Percentiles rank a stretch among this genome's conserved stretches.
Evolutionary conservation across 768 basidiomycete species (phyloP).

Genomic region (Tulasnella sp.): DNA sequence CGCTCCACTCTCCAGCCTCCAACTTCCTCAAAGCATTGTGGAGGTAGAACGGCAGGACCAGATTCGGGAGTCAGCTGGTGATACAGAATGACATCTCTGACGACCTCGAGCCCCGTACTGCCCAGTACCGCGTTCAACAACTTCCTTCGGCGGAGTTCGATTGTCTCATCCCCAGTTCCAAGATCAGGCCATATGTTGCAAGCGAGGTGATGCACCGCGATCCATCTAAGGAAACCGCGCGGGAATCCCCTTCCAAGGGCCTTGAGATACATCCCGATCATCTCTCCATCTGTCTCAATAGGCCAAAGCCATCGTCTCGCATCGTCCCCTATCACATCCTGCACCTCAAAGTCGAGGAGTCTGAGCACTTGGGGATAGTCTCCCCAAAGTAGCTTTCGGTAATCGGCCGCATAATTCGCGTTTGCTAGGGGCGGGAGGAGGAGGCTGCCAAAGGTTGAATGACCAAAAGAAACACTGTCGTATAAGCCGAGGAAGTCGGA

Average conservation of each 20-base stretch:
- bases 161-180: neutral
- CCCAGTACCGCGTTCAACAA: slow-evolving; percentile 4
- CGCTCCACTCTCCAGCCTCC: slow-evolving; percentile 3
- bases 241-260: slow-evolving; percentile 35
- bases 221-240: slow-evolving; percentile 49
- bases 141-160: neutral
- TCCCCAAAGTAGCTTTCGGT: slow-evolving; percentile 72
- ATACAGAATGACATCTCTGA: slow-evolving; percentile 15
- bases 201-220: slow-evolving; percentile 74
- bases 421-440: slow-evolving; percentile 60
- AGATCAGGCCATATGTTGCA: slow-evolving; percentile 64
- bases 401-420: slow-evolving; percentile 64
- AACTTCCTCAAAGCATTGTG: slow-evolving; percentile 4
- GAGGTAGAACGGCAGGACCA: neutral
- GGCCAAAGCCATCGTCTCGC: slow-evolving; percentile 62
- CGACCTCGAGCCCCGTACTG: neutral
- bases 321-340: slow-evolving; percentile 28
- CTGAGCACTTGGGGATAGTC: slow-evolving; percentile 61
- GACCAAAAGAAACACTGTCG: slow-evolving; percentile 79
- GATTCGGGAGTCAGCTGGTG: neutral
- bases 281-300: slow-evolving; percentile 47
- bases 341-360: slow-evolving; percentile 23
- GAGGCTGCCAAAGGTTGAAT: slow-evolving; percentile 62
- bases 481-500: slow-evolving; percentile 86
- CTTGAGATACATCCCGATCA: slow-evolving; percentile 54